Percentiles rank a stretch among this genome's conserved stretches.
phyloP scores from a whole-genome alignment of 176 grass and related monocot species.

The Tillandsia fasciculata region DNA sequence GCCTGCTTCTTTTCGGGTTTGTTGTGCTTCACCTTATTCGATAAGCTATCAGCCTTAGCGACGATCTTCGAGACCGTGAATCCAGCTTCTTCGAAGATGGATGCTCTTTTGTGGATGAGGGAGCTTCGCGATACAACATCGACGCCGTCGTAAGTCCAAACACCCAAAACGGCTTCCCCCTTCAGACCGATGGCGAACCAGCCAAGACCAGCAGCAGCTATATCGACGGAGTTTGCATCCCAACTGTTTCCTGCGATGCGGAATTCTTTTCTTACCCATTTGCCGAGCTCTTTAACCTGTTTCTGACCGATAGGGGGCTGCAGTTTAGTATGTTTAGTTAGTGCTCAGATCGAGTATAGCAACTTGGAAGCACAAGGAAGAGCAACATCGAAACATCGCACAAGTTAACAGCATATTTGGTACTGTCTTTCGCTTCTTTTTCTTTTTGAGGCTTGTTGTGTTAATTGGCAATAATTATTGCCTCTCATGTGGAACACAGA shows the following conservation, averaged over 20 bases:
- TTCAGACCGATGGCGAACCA: conserved; percentile 74
- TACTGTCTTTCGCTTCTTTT: too few species aligned
- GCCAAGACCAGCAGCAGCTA: conserved; percentile 73
- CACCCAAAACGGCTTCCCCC: conserved; percentile 51
- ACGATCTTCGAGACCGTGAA: conserved; percentile 82
- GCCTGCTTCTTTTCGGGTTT: conserved; percentile 25
- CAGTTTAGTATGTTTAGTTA: conserved; percentile 1
- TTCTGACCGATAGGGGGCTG: conserved; percentile 72
- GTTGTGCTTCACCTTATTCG: conserved; percentile 42
- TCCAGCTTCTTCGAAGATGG: conserved; percentile 68
- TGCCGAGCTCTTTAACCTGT: conserved; percentile 51
- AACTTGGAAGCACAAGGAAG: too few species aligned
- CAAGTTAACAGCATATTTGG: too few species aligned
- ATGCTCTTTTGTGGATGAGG: conserved; percentile 49
- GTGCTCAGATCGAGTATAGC: background rate
- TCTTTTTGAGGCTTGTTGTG: too few species aligned
- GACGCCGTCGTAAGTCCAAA: conserved; percentile 85
- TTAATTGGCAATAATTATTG: too few species aligned
- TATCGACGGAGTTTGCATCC: conserved; percentile 56
- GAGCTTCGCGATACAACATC: conserved; percentile 56
- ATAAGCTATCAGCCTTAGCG: conserved; percentile 54
- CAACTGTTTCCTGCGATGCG: conserved; percentile 57
- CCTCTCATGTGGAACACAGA: too few species aligned
- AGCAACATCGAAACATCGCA: too few species aligned
- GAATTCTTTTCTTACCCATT: conserved; percentile 65